Evolutionary conservation across 2,329 filamentous ascomycete genomes (phyloP).

Genomic region (Arthroderma sp.): DNA sequence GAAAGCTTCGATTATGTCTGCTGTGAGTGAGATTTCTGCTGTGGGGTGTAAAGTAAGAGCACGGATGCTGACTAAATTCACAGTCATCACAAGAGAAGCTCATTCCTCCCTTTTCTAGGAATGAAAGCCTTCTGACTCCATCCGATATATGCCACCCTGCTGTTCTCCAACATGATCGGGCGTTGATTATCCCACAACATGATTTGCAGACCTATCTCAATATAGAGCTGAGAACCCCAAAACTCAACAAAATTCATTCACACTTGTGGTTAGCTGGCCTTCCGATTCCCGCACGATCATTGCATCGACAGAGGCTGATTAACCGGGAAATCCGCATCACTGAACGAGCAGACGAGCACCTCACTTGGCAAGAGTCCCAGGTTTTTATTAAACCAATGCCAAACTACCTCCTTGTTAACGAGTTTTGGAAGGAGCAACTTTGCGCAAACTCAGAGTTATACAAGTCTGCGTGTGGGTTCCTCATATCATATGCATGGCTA

Average conservation of each 20-base stretch:
- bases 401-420: constrained; percentile 10
- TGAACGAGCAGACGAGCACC: constrained; percentile 16
- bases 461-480: constrained; percentile 21
- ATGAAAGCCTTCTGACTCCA: too few relatives aligned
- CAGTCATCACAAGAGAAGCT: too few relatives aligned
- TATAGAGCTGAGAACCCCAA: too few relatives aligned
- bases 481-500: constrained; percentile 22
- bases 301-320: constrained; percentile 14
- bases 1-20: too few relatives aligned
- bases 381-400: constrained; percentile 18
- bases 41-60: too few relatives aligned
- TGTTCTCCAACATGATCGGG: too few relatives aligned
- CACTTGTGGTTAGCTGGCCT: constrained; percentile 18
- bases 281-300: constrained; percentile 13
- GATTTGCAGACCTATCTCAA: too few relatives aligned
- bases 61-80: too few relatives aligned
- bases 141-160: too few relatives aligned
- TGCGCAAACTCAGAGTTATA: not conserved
- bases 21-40: too few relatives aligned
- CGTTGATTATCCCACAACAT: too few relatives aligned
- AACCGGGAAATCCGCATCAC: constrained; percentile 12
- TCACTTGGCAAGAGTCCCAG: constrained; percentile 13
- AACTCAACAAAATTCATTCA: constrained; percentile 15
- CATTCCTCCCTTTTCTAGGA: too few relatives aligned
- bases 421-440: constrained; percentile 11